These are phyloP conservation scores for Gnetum montanum DNA, from an alignment of 75 land plant genomes.

Conservation along the genomic window DNA sequence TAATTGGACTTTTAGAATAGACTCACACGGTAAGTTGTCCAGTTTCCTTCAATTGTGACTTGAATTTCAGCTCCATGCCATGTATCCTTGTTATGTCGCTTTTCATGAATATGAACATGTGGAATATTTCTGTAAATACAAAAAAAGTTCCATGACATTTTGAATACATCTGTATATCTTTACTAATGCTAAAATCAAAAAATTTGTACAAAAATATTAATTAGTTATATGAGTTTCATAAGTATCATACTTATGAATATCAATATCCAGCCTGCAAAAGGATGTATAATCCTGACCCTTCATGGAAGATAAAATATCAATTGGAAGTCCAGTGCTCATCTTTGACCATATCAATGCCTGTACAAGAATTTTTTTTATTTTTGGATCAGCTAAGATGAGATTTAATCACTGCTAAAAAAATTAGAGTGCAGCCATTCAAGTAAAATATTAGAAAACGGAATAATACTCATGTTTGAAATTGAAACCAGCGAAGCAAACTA, in stretches of 20 bases:
- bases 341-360: slow-evolving; percentile 99
- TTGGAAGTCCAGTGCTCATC: slow-evolving; percentile 97
- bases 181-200: too few relatives aligned
- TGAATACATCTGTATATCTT: too few relatives aligned
- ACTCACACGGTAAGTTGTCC: slow-evolving; percentile 96
- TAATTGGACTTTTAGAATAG: neutral
- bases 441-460: too few relatives aligned
- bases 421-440: too few relatives aligned
- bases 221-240: too few relatives aligned
- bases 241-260: slow-evolving; percentile 74
- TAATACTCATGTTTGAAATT: too few relatives aligned
- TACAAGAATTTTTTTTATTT: neutral
- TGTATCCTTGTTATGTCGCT: slow-evolving; percentile 54
- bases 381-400: neutral
- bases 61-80: slow-evolving; percentile 99
- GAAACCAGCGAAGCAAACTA: too few relatives aligned
- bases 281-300: slow-evolving; percentile 59
- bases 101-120: slow-evolving; percentile 87
- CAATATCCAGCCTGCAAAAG: slow-evolving; percentile 86
- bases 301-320: slow-evolving; percentile 75
- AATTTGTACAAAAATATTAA: too few relatives aligned
- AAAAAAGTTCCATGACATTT: neutral
- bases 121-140: slow-evolving; percentile 71
- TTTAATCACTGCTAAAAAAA: too few relatives aligned
- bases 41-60: slow-evolving; percentile 97